These are phyloP conservation scores for Salmacisia buchloeana DNA, from an alignment of 1,284 basidiomycete species.

Conservation along the genomic window DNA sequence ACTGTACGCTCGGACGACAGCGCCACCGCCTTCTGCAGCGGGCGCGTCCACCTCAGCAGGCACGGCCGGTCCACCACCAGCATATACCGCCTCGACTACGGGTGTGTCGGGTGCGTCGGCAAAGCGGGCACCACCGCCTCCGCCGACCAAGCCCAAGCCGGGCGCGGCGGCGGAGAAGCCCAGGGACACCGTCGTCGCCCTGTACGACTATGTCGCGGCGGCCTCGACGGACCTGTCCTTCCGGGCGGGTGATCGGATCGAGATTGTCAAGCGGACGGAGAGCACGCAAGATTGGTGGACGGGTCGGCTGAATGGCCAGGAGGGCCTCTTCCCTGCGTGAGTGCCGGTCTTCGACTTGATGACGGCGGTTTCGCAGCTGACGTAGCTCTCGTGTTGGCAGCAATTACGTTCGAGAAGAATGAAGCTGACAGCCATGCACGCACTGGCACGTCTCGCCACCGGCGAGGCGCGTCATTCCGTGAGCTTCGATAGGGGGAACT, in stretches of 20 bases:
- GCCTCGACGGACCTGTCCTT: constrained; percentile 85
- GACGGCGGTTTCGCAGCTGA: no score
- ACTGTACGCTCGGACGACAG: background rate
- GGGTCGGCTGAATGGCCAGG: constrained; percentile 71
- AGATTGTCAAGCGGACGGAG: constrained; percentile 76
- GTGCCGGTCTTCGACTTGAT: background rate
- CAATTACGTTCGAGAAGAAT: constrained; percentile 11
- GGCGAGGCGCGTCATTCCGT: no score
- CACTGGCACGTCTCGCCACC: no score
- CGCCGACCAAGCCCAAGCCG: constrained; percentile 64
- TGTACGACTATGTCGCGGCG: constrained; percentile 84
- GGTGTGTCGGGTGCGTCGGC: constrained; percentile 6
- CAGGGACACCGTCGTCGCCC: constrained; percentile 75
- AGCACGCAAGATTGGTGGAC: constrained; percentile 98
- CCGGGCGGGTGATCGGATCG: constrained; percentile 84
- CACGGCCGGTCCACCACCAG: background rate
- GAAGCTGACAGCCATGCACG: no score
- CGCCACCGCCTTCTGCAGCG: background rate
- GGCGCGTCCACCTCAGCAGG: background rate
- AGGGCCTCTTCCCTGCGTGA: constrained; percentile 85
- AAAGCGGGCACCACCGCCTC: background rate
- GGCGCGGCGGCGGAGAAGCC: constrained; percentile 74
- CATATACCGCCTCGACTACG: background rate
- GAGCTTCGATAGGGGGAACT: no score
- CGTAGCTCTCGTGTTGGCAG: background rate